Percentiles rank a stretch among this genome's conserved stretches.
phyloP scores from a whole-genome alignment of 345 rosid genomes.

The Sisymbrium altissimum region DNA sequence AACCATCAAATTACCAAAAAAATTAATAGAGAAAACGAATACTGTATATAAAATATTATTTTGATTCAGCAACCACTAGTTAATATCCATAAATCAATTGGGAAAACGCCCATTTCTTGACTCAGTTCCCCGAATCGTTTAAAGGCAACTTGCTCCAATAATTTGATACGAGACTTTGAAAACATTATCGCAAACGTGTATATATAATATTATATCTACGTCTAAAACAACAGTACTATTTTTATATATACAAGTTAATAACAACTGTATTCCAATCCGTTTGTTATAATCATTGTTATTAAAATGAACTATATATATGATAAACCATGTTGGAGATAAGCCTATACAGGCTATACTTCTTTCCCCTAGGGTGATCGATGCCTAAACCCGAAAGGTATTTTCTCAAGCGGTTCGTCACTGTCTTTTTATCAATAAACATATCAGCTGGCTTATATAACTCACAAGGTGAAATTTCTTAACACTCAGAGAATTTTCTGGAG shows the following conservation, averaged over 20 bases:
- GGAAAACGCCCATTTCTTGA: conserved; percentile 3
- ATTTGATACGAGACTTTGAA: conserved; percentile 5
- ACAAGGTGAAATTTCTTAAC: not conserved
- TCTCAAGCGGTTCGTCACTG: not conserved
- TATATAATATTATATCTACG: not conserved
- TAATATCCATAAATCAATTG: conserved; percentile 10
- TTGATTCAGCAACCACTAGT: not conserved
- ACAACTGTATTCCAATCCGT: conserved; percentile 1
- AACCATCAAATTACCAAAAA: not conserved
- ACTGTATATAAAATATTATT: not conserved
- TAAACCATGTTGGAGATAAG: not conserved
- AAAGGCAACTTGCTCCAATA: conserved; percentile 26
- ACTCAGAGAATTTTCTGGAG: not conserved
- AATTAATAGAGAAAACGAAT: not conserved
- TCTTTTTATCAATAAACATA: not conserved
- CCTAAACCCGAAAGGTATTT: not conserved
- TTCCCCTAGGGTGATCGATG: not conserved
- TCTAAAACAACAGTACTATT: not conserved
- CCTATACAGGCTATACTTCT: not conserved
- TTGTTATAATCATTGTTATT: not conserved
- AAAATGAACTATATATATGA: not conserved
- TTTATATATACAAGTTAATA: not conserved
- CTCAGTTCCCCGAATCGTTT: not conserved
- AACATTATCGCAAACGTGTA: conserved; percentile 11
- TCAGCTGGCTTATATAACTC: not conserved